Evolutionary conservation across 768 basidiomycete species (phyloP), one percentile per base, ranked within the genome.

Genomic region (Daedaleopsis nitida): DNA sequence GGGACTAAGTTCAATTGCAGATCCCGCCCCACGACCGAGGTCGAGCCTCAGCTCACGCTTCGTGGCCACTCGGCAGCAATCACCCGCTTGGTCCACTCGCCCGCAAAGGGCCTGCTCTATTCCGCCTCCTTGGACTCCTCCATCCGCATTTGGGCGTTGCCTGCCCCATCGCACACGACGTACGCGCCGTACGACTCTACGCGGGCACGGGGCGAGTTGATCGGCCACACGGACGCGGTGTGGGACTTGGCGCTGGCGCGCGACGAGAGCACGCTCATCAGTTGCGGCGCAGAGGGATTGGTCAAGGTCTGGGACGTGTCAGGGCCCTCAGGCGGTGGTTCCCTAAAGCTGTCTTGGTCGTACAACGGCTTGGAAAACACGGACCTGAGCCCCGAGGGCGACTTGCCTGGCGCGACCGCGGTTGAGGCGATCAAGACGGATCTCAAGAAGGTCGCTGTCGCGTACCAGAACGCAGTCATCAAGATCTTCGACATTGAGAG

Each of bases 251-350:
- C 91, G 11, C 83, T 96, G 21, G 84, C 94, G 27, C 83, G 91
- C 57, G 89, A 92, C 63, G 91, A 93, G 72, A 86, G 84, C 59
- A 87, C 89, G 9, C 81, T 98, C 44, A 91, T 96, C 58, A 92
- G 91, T 65, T 94, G 92, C 71, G 89, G 92, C 49, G 91, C 95
- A 5, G 96, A 98, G 72, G 96, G 96, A 19, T 77, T 84, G 0
- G 89, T 98, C 66, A 97, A 97, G 75, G 86, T 96, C 14, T 98
- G 96, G 96, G 92, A 94, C 67, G 88, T 93, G 52, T 84, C 85
- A 67, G 85, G 83, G 17, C 81, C 85, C 24, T 81, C 83, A 35
- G 85, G 83, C 16, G 83, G 85, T 14, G 84, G 86, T 7, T 84
- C 85, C 8, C 78, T 94, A 63, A 86, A 78, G 68, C 73, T 92